phyloP scores from a whole-genome alignment of 345 rosid genomes.

The Aquilaria yunnanensis region DNA sequence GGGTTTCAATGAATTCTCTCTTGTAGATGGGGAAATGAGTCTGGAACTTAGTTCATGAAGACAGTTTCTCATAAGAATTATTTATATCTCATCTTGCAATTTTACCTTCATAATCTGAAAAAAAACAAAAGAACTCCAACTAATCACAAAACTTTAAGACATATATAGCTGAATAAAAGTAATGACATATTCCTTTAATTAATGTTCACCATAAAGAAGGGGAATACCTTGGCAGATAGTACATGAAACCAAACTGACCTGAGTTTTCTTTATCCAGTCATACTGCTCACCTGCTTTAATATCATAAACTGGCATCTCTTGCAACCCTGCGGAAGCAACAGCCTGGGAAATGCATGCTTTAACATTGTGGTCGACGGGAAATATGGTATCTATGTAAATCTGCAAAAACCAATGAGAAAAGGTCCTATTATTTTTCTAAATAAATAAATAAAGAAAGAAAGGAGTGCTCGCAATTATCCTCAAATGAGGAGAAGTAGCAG shows the following conservation, averaged over 20 bases:
- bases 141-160: background rate
- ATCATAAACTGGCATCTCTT: conserved; percentile 51
- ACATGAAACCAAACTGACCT: conserved; percentile 31
- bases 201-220: background rate
- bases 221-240: no score
- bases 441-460: conserved; percentile 10
- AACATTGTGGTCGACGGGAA: conserved; percentile 56
- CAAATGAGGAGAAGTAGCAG: no score
- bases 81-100: no score
- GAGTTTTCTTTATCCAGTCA: conserved; percentile 70
- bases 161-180: background rate
- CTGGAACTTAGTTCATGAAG: no score
- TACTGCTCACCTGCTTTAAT: conserved; percentile 51
- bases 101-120: no score
- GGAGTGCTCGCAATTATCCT: background rate
- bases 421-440: background rate
- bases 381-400: conserved; percentile 63
- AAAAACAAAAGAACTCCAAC: no score
- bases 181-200: no score
- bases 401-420: conserved; percentile 13
- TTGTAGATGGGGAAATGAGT: no score
- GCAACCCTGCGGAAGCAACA: conserved; percentile 66
- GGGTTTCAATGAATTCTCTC: no score
- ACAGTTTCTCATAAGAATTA: no score
- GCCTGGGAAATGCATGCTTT: conserved; percentile 51